These are phyloP conservation scores for Tulasnella sp. DNA, from an alignment of 768 basidiomycete genomes.

Conservation along the genomic window DNA sequence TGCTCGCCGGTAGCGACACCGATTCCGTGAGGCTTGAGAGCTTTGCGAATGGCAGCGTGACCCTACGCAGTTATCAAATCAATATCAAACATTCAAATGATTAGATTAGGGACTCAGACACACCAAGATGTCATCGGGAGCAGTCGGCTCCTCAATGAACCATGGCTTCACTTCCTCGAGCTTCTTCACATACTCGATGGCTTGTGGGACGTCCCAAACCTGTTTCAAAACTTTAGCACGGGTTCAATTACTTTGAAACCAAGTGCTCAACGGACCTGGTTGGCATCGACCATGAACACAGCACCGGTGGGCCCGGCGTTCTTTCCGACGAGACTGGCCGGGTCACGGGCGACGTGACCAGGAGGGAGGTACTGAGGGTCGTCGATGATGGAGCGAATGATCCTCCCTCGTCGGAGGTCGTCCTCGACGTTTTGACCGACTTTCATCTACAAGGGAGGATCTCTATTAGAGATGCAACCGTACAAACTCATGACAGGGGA, in stretches of 20 bases:
- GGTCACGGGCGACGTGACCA: slow-evolving; percentile 45
- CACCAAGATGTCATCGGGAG: slow-evolving; percentile 75
- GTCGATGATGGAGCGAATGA: slow-evolving; percentile 93
- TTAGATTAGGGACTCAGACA: slow-evolving; percentile 9
- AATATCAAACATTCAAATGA: background rate
- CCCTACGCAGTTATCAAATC: slow-evolving; percentile 26
- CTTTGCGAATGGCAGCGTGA: slow-evolving; percentile 68
- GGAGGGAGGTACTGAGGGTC: slow-evolving; percentile 72
- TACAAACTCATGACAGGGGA: background rate
- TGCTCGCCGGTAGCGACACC: slow-evolving; percentile 93
- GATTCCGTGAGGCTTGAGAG: slow-evolving; percentile 65
- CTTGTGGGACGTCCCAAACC: slow-evolving; percentile 88
- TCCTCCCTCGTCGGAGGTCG: slow-evolving; percentile 74
- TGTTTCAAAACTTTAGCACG: background rate
- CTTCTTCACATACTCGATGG: slow-evolving; percentile 80
- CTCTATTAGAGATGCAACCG: background rate
- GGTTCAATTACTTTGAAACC: background rate
- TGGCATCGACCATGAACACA: slow-evolving; percentile 95
- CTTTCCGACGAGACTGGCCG: slow-evolving; percentile 64
- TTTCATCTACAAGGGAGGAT: slow-evolving; percentile 48
- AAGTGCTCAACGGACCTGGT: slow-evolving; percentile 39
- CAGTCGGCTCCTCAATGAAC: slow-evolving; percentile 94
- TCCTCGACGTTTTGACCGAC: slow-evolving; percentile 75
- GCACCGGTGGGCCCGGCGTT: slow-evolving; percentile 91
- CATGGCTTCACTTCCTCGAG: slow-evolving; percentile 78